phyloP scores from a whole-genome alignment of 169 alveolate species.

The Plasmodium blacklocki region DNA sequence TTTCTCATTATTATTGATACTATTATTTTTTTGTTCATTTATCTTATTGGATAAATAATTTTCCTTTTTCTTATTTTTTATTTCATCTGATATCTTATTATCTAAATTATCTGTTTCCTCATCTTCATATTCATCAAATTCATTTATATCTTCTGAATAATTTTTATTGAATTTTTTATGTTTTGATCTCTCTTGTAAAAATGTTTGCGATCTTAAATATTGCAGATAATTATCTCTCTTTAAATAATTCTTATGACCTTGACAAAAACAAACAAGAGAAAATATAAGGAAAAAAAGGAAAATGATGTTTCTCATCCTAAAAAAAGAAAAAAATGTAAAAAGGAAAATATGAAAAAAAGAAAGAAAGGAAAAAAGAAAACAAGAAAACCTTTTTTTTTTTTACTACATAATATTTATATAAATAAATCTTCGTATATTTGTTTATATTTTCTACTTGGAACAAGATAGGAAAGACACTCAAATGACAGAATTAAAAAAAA shows the following conservation, averaged over 20 bases:
- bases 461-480: background rate
- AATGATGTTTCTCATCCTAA: slow-evolving; percentile 23
- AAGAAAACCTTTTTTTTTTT: background rate
- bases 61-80: background rate
- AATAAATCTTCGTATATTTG: background rate
- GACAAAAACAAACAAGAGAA: slow-evolving; percentile 28
- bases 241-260: slow-evolving; percentile 33
- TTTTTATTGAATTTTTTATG: slow-evolving; percentile 16
- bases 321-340: background rate
- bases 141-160: slow-evolving; percentile 63
- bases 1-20: slow-evolving; percentile 4
- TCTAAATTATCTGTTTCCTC: slow-evolving; percentile 25
- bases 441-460: background rate
- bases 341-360: background rate
- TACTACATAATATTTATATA: background rate
- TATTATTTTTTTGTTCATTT: background rate
- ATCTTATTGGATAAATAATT: background rate
- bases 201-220: slow-evolving; percentile 47
- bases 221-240: slow-evolving; percentile 51
- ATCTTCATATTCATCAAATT: slow-evolving; percentile 58
- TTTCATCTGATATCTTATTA: background rate
- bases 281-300: slow-evolving; percentile 1
- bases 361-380: background rate
- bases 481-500: too few relatives aligned
- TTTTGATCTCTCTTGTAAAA: slow-evolving; percentile 38